Evolutionary conservation across 768 basidiomycete species (phyloP).

Genomic region (Trametes cubensis): DNA sequence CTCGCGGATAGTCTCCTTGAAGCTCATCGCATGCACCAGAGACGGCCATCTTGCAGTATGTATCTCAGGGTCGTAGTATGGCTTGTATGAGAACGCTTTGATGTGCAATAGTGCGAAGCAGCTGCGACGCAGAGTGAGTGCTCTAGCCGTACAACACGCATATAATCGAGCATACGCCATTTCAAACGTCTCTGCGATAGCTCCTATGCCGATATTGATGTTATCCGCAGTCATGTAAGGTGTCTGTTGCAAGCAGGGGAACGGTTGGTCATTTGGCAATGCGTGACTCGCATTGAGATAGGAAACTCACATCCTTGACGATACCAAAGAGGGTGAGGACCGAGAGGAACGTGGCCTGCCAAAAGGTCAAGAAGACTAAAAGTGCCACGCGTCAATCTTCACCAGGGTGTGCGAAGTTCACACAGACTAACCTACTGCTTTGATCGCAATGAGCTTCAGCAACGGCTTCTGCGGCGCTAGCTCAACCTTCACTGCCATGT

Average conservation of each 20-base stretch:
- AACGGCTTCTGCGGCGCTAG: slow-evolving; percentile 64
- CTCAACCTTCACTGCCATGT: slow-evolving; percentile 54
- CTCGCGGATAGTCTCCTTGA: slow-evolving; percentile 68
- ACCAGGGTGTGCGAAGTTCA: background rate
- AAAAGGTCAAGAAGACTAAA: slow-evolving; percentile 71
- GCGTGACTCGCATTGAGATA: background rate
- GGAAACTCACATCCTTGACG: slow-evolving; percentile 58
- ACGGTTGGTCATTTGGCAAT: too few relatives aligned
- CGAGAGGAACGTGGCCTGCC: slow-evolving; percentile 68
- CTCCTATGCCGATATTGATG: slow-evolving; percentile 71
- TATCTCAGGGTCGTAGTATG: slow-evolving; percentile 46
- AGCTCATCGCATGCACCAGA: slow-evolving; percentile 66
- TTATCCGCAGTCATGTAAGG: slow-evolving; percentile 73
- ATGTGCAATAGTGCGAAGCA: slow-evolving; percentile 73
- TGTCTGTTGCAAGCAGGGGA: slow-evolving; percentile 41
- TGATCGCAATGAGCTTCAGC: slow-evolving; percentile 70
- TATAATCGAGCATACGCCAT: slow-evolving; percentile 59
- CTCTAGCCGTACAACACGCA: slow-evolving; percentile 7
- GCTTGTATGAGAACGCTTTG: slow-evolving; percentile 70
- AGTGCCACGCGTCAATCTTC: background rate
- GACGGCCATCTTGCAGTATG: slow-evolving; percentile 58
- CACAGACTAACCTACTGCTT: slow-evolving; percentile 60
- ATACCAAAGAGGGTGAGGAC: slow-evolving; percentile 58
- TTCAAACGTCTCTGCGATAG: slow-evolving; percentile 70
- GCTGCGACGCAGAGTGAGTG: slow-evolving; percentile 37